Evolutionary conservation across 768 basidiomycete species (phyloP), one percentile per base, ranked within the genome.

Genomic region (Gloeostereum incarnatum): DNA sequence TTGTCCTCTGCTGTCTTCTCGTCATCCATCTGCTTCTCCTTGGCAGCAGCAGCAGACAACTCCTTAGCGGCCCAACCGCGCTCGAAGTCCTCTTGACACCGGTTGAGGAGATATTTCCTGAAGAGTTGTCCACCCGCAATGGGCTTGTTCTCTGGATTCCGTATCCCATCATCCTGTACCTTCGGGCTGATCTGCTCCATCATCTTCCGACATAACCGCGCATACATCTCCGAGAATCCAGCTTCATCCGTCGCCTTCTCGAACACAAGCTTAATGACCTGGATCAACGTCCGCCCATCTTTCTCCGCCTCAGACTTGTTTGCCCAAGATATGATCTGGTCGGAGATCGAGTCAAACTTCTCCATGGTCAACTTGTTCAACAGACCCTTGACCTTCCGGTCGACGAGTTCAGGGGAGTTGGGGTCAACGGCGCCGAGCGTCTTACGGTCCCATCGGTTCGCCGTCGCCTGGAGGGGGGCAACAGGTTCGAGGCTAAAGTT

Each of bases 81-180:
- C 66, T 98, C 94, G 59, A 98, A 97, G 63, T 97, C 93, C 54
- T 96, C 89, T 56, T 96, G 93, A 63, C 94, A 98, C 31, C 93
- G 78, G 55, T 94, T 94, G 39, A 98, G 73, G 16, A 98, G 74
- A 63, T 97, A 97, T 64, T 94, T 94, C 45, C 93, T 72, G 84
- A 98, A 99, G 30, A 97, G 74, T 42, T 87, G 80, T 35, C 94
- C 93, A 49, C 94, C 94, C 31, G 85, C 71, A 42, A 93, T 84
- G n/a, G 86, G 86, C 54, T 84, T 83, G 53, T 87, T 89, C 45
- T 92, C 88, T 9, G 64, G 30, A 46, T 78, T 80, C 63, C 70
- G 78, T 62, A 94, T 86, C 7, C 81, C 78, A 42, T 91, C 87
- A 54, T 97, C 93, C 49, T 83, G 81, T 4, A 97, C 88, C 43